These are phyloP conservation scores for Solanum hybrid DNA, from an alignment of 305 asterid genomes.

Conservation along the genomic window DNA sequence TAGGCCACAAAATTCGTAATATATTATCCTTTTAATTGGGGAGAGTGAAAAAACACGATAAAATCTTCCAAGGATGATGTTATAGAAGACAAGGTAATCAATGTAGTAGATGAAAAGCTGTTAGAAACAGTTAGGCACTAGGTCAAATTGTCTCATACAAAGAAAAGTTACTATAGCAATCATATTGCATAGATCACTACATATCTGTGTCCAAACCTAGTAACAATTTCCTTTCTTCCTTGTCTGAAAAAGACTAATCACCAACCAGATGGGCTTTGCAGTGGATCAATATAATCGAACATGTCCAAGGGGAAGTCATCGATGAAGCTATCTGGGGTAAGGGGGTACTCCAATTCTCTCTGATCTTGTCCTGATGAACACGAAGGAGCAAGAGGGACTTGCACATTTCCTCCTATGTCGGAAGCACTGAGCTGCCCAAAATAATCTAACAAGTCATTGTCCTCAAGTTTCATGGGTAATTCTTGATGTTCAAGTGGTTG, in stretches of 20 bases:
- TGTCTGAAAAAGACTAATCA: not conserved
- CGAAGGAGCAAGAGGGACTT: constrained; percentile 22
- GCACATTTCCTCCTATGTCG: constrained; percentile 22
- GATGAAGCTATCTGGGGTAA: constrained; percentile 31
- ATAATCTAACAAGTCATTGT: constrained; percentile 30
- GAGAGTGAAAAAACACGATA: not conserved
- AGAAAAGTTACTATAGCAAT: not conserved
- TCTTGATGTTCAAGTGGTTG: constrained; percentile 34
- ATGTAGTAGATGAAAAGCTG: not conserved
- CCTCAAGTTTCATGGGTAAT: constrained; percentile 27
- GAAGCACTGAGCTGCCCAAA: constrained; percentile 28
- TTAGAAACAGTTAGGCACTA: not conserved
- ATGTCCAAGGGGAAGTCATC: constrained; percentile 65
- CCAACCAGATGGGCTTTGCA: constrained; percentile 71
- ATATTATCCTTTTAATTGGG: not conserved
- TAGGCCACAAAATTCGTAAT: too few species aligned
- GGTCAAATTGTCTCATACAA: constrained; percentile 2
- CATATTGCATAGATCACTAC: not conserved
- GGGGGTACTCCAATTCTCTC: constrained; percentile 12
- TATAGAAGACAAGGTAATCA: not conserved
- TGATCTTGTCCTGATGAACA: constrained; percentile 17
- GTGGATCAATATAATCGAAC: constrained; percentile 49
- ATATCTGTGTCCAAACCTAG: not conserved
- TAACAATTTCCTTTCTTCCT: not conserved
- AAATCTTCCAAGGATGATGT: not conserved